Percentiles rank a stretch among this genome's conserved stretches.
phyloP scores from a whole-genome alignment of 352 stramenopile genomes.

The Pythium dissotocum region DNA sequence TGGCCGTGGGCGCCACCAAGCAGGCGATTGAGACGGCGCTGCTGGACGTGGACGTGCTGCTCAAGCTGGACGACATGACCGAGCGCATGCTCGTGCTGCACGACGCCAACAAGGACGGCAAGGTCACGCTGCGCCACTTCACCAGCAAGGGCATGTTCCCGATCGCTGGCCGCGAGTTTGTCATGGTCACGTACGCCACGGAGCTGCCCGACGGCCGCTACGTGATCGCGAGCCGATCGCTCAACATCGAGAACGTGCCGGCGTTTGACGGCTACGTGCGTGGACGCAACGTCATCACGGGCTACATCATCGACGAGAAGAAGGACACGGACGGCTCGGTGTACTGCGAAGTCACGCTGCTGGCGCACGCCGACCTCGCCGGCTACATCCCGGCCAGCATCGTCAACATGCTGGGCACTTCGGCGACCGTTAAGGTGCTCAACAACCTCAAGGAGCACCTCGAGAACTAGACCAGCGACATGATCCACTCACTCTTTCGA shows the following conservation, averaged over 20 bases:
- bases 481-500: background rate
- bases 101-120: constrained; percentile 47
- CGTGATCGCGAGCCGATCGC: constrained; percentile 69
- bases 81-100: constrained; percentile 62
- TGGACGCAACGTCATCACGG: constrained; percentile 66
- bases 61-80: constrained; percentile 84
- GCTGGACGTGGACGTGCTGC: constrained; percentile 58
- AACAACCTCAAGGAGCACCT: constrained; percentile 61
- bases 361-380: constrained; percentile 73
- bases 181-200: constrained; percentile 64
- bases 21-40: constrained; percentile 53
- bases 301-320: constrained; percentile 74
- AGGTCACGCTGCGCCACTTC: constrained; percentile 67
- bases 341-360: constrained; percentile 72
- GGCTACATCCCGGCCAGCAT: constrained; percentile 80
- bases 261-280: constrained; percentile 65
- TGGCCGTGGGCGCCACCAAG: constrained; percentile 58
- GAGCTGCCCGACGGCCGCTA: constrained; percentile 52
- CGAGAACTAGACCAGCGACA: constrained; percentile 19
- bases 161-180: constrained; percentile 70
- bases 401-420: constrained; percentile 86
- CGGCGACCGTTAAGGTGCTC: constrained; percentile 81
- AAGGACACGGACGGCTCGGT: constrained; percentile 44
- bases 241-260: constrained; percentile 46
- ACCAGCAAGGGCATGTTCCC: constrained; percentile 81